Base-by-base conservation (phyloP, 2,329 filamentous ascomycete genomes). In the Colletotrichum noveboracense region DNA sequence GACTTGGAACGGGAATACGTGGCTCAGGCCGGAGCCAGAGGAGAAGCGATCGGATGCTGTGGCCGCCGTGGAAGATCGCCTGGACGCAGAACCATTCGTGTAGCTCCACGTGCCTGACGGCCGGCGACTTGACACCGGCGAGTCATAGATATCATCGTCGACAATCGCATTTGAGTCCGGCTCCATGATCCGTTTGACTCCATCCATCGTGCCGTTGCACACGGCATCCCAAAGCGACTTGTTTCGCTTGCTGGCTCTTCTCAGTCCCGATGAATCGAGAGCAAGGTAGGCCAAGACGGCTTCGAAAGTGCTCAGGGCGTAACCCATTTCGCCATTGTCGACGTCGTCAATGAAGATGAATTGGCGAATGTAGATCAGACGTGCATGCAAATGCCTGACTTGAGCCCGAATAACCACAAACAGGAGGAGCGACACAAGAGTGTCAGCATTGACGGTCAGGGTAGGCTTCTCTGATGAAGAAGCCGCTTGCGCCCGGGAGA, bases 341-440 rank as follows among this genome's bases (percentile, higher is more conserved):
- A 99, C 96, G 85, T 99, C 97, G 80, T 98, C 97, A 66, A 98
- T 96, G 84, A 98, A 99, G 79, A 98, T 97, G 82, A 98, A 99
- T 81, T 98, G 95, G 58, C 96, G 94, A 89, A 98, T 98, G 83
- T 98, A 99, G n/a, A 94, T 89, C 62, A 99, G 87, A 24, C 96
- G 91, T 5, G 97, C 96, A 80, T 98, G 95, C 10, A 99, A 88
- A 84, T 98, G 94, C 74, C 94, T 93, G 30, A 98, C 93, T 76
- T 97, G 94, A 13, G 96, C 95, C 77, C 96, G 91, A 76, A 99
- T 98, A 13, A 99, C 94, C 18, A 99, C 96, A 77, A 98, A 93
- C 24, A 99, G 89, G 16, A 99, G 89, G 75, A 99, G 87, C 1
- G 97, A 98, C 3, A 99, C 97, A 32, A 99, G 87, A 0, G 96